A percentile compares a stretch with the other conserved stretches of the same genome.
Evolutionary conservation across 441 rosid genomes (phyloP).

Genomic region (Francoa sonchifolia): DNA sequence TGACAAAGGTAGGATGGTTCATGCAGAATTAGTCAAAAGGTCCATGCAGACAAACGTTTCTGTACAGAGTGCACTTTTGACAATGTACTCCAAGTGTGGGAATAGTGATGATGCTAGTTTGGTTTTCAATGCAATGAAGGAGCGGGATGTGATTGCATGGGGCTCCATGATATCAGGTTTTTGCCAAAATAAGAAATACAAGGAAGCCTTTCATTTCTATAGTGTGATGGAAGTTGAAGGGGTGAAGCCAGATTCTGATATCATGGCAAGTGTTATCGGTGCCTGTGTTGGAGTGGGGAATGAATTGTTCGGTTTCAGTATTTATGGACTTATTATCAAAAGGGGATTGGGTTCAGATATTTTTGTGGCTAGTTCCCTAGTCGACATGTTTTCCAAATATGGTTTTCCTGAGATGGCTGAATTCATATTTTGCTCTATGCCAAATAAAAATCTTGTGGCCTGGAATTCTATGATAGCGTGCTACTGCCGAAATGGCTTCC

Average conservation of each 20-base stretch:
- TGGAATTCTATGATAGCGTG: constrained; percentile 76
- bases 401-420: constrained; percentile 42
- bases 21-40: constrained; percentile 43
- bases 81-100: constrained; percentile 47
- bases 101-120: constrained; percentile 30
- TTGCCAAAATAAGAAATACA: constrained; percentile 41
- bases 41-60: constrained; percentile 26
- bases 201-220: constrained; percentile 38
- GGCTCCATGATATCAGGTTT: constrained; percentile 63
- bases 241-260: constrained; percentile 47
- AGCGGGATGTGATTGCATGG: constrained; percentile 56
- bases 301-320: constrained; percentile 25
- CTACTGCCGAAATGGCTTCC: constrained; percentile 44
- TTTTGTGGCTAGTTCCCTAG: constrained; percentile 55
- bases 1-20: constrained; percentile 48
- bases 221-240: constrained; percentile 32
- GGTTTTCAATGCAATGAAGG: constrained; percentile 34
- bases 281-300: constrained; percentile 46
- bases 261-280: constrained; percentile 41
- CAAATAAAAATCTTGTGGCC: constrained; percentile 37
- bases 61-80: constrained; percentile 39
- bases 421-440: constrained; percentile 39
- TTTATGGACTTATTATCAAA: constrained; percentile 45
- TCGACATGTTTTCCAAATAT: constrained; percentile 71
- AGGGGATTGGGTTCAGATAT: constrained; percentile 36